Percentiles rank a stretch among this genome's conserved stretches.
These are phyloP conservation scores for Sclerotinia borealis DNA, from an alignment of 2,329 filamentous ascomycete species.

Conservation along the genomic window DNA sequence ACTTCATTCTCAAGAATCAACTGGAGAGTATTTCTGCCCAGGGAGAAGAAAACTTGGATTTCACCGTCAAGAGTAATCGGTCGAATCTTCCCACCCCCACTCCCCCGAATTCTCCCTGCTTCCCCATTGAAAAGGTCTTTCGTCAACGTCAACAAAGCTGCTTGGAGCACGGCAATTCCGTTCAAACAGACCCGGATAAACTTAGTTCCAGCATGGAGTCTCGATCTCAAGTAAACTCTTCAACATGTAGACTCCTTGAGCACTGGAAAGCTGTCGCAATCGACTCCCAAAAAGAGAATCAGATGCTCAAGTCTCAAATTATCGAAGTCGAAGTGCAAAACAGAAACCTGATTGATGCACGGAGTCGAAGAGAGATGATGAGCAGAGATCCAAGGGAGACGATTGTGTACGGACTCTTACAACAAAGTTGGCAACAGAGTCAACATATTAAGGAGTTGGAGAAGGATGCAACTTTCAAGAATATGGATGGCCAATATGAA, in stretches of 20 bases:
- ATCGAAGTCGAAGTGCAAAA: background rate
- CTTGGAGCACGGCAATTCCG: background rate
- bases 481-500: background rate
- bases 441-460: background rate
- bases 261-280: background rate
- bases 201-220: background rate
- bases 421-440: background rate
- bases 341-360: conserved; percentile 1
- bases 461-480: background rate
- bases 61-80: background rate
- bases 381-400: background rate
- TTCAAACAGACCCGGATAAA: background rate
- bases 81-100: background rate
- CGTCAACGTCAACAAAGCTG: background rate
- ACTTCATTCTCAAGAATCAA: background rate
- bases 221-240: background rate
- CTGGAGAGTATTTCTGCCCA: background rate
- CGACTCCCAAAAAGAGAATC: background rate
- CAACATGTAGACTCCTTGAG: background rate
- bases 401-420: background rate
- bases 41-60: background rate
- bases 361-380: background rate
- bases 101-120: background rate
- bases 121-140: no score
- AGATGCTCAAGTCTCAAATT: background rate